Percentiles rank a stretch among this genome's conserved stretches.
Evolutionary conservation across 2,329 filamentous ascomycete genomes (phyloP).

Genomic region (Calonectria pauciramosa): DNA sequence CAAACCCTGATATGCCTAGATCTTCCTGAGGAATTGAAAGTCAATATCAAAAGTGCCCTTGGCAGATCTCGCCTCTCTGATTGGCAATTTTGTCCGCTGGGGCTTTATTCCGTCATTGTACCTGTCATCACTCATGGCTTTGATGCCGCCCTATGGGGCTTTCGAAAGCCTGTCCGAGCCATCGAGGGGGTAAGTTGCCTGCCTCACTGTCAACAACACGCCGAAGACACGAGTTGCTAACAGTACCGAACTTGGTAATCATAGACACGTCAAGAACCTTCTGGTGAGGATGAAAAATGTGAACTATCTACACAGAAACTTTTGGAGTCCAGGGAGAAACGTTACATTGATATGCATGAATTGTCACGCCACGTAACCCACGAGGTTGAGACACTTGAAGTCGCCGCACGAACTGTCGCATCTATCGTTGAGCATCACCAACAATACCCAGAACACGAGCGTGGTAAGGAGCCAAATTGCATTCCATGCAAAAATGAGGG

Average conservation of each 20-base stretch:
- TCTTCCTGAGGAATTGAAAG: neutral
- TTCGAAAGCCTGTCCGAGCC: neutral
- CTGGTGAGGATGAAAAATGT: neutral
- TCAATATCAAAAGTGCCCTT: neutral
- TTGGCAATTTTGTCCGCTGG: neutral
- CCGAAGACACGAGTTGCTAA: neutral
- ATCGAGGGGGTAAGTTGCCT: neutral
- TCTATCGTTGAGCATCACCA: neutral
- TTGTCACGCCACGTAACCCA: neutral
- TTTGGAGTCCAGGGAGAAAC: neutral
- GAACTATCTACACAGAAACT: neutral
- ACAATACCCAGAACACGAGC: neutral
- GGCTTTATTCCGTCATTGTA: neutral
- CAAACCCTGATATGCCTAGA: neutral
- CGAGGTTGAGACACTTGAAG: neutral
- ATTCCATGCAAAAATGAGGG: neutral
- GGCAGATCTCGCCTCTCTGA: neutral
- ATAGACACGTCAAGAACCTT: neutral
- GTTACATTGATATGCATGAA: neutral
- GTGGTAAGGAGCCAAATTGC: too few species aligned
- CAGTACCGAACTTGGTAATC: neutral
- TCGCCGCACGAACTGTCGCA: neutral
- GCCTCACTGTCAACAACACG: neutral
- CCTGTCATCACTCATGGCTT: neutral
- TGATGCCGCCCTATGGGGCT: neutral